These are phyloP conservation scores for Kodamaea fukazawae DNA, from an alignment of 805 yeast genomes.

Conservation along the genomic window DNA sequence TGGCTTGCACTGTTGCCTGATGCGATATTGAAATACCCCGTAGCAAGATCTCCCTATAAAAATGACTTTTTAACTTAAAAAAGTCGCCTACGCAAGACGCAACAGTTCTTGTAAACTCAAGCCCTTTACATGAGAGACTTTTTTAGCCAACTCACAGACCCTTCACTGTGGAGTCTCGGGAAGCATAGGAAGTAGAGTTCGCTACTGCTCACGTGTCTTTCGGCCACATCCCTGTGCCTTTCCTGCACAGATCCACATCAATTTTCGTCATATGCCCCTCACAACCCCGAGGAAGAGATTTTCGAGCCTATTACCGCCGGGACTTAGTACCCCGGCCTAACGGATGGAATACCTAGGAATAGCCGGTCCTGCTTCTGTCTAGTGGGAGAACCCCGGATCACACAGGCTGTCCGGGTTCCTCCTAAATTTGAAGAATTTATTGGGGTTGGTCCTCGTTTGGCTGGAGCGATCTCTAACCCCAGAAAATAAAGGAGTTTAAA, in stretches of 20 bases:
- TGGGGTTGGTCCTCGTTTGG: conserved; percentile 22
- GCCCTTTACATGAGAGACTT: too few relatives aligned
- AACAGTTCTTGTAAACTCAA: too few relatives aligned
- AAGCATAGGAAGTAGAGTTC: too few relatives aligned
- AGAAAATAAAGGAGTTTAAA: conserved; percentile 5
- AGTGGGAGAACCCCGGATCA: neutral
- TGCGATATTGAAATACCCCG: too few relatives aligned
- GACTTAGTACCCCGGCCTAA: neutral
- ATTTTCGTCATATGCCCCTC: conserved; percentile 1
- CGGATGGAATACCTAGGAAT: neutral
- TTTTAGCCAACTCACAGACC: too few relatives aligned
- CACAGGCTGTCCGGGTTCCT: neutral
- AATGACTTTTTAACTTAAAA: too few relatives aligned
- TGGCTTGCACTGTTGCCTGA: too few relatives aligned
- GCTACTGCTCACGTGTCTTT: conserved; percentile 5
- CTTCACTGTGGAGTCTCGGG: too few relatives aligned
- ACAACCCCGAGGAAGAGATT: conserved; percentile 1
- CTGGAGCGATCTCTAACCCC: conserved; percentile 4
- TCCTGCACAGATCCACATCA: neutral
- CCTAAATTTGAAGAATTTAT: neutral
- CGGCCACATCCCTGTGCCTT: too few relatives aligned
- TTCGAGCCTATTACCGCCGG: neutral
- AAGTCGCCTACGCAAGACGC: too few relatives aligned
- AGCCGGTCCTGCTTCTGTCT: neutral
- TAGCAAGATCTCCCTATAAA: too few relatives aligned